A percentile compares a stretch with the other conserved stretches of the same genome.
Conservation (phyloP, 768 basidiomycete species). For the Pluteus cervinus region DNA sequence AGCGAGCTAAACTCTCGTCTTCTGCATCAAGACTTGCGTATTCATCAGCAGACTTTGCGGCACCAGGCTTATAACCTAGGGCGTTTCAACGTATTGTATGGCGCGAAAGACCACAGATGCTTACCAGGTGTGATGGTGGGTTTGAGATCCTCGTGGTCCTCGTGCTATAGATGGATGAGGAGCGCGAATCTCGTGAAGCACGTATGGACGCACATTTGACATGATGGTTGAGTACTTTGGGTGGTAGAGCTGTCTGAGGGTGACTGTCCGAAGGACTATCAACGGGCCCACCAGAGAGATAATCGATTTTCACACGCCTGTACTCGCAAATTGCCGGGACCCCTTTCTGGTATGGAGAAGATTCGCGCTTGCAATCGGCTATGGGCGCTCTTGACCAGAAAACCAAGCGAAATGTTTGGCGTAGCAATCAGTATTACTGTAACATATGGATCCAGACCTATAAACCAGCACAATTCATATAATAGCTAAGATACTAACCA, state of each 20-base stretch:
- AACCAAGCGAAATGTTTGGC: too few species aligned
- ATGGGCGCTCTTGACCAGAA: too few species aligned
- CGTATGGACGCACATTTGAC: conserved; percentile 38
- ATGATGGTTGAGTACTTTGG: conserved; percentile 34
- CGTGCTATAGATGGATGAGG: conserved; percentile 26
- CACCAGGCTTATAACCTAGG: conserved; percentile 70
- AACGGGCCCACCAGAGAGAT: too few species aligned
- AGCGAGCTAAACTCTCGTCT: conserved; percentile 90
- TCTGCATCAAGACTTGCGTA: conserved; percentile 81
- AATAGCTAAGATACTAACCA: too few species aligned
- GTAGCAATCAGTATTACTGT: too few species aligned
- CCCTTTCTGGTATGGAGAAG: background rate
- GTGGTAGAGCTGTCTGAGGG: too few species aligned
- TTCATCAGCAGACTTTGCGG: conserved; percentile 71
- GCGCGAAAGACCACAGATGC: conserved; percentile 4
- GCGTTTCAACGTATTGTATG: conserved; percentile 4
- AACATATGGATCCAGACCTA: too few species aligned
- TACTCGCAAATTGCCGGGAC: conserved; percentile 43
- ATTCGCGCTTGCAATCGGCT: too few species aligned
- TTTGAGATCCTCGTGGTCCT: conserved; percentile 68
- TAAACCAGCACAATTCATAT: too few species aligned
- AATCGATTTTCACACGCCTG: conserved; percentile 75
- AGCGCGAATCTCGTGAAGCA: background rate
- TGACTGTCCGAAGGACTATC: too few species aligned
- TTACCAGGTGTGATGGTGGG: conserved; percentile 66